These are phyloP conservation scores for Bretschneidera sinensis DNA, from an alignment of 345 rosid genomes.

Conservation along the genomic window DNA sequence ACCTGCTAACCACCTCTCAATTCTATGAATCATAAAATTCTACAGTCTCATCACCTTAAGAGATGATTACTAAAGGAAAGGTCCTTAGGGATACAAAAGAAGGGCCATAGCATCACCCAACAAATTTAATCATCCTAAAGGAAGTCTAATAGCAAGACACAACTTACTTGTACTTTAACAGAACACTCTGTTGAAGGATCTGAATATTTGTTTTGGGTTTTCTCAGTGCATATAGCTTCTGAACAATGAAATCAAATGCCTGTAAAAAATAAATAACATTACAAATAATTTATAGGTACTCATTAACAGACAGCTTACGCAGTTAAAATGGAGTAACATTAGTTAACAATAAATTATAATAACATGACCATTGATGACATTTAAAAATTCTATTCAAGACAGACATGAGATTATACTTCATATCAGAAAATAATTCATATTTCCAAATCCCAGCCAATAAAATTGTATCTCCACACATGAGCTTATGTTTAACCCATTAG, in stretches of 20 bases:
- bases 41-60: too few species aligned
- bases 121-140: background rate
- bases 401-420: too few species aligned
- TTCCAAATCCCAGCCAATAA: background rate
- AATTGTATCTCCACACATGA: too few species aligned
- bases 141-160: constrained; percentile 2
- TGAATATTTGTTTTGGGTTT: constrained; percentile 99
- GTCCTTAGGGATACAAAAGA: background rate
- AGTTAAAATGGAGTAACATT: background rate
- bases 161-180: constrained; percentile 88
- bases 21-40: background rate
- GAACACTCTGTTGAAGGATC: constrained; percentile 95
- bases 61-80: background rate
- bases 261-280: constrained; percentile 25
- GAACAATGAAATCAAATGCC: constrained; percentile 97
- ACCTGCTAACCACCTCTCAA: background rate
- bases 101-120: background rate
- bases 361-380: background rate
- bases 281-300: background rate
- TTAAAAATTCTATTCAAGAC: background rate
- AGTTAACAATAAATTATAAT: background rate
- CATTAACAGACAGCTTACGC: background rate
- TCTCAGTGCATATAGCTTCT: constrained; percentile 92
- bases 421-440: too few species aligned
- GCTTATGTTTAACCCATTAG: too few species aligned